Percentiles rank a stretch among this genome's conserved stretches.
Conservation (phyloP, 2,329 filamentous ascomycete genomes). For the Fusarium sp. region DNA sequence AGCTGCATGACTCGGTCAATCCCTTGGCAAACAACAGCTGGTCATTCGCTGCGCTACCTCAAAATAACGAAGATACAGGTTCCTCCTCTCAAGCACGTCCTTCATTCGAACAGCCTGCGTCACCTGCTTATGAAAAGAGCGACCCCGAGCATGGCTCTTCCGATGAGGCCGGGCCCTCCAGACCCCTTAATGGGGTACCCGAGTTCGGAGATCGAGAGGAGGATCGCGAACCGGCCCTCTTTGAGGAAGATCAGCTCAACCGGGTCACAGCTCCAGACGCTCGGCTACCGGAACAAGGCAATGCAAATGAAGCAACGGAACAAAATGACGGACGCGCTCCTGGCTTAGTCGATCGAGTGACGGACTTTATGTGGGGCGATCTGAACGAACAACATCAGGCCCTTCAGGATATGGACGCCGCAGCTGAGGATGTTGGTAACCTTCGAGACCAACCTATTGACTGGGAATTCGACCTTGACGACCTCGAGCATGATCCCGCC, state of each 20-base stretch:
- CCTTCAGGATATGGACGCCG: constrained; percentile 57
- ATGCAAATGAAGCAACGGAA: constrained; percentile 30
- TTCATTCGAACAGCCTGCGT: background rate
- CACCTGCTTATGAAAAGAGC: constrained; percentile 6
- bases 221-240: constrained; percentile 4
- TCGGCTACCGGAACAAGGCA: constrained; percentile 18
- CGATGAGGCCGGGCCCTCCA: constrained; percentile 8
- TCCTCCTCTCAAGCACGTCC: background rate
- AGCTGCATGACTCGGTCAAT: constrained; percentile 60
- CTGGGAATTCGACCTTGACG: constrained; percentile 58
- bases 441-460: constrained; percentile 52
- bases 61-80: constrained; percentile 33
- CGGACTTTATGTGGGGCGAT: constrained; percentile 75
- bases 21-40: constrained; percentile 74
- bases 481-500: constrained; percentile 51
- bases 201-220: constrained; percentile 10
- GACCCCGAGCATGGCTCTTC: background rate
- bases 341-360: constrained; percentile 56
- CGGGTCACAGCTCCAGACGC: constrained; percentile 3
- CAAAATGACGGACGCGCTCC: constrained; percentile 27
- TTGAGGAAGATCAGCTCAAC: constrained; percentile 18
- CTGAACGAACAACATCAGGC: constrained; percentile 57
- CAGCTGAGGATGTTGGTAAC: constrained; percentile 58
- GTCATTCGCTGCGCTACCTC: constrained; percentile 66
- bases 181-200: background rate